These are phyloP conservation scores for Calvatia gigantea DNA, from an alignment of 768 basidiomycete species.

Conservation along the genomic window DNA sequence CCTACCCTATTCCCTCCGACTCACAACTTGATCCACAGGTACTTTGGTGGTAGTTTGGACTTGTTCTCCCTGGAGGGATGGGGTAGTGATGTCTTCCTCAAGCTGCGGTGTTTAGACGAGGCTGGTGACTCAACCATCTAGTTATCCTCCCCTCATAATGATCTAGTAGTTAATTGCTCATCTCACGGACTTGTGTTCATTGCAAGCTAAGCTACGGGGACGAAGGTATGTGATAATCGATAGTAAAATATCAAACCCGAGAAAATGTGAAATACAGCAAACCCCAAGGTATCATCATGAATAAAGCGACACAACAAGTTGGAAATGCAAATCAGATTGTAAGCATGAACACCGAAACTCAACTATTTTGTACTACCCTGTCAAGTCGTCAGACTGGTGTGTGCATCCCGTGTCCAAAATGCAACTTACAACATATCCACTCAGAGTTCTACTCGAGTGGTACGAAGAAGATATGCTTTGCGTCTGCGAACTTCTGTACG, in stretches of 20 bases:
- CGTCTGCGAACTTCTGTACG: conserved; percentile 65
- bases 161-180: not conserved
- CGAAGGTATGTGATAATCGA: conserved; percentile 30
- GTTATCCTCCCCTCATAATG: conserved; percentile 1
- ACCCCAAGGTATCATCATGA: conserved; percentile 15
- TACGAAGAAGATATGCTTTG: conserved; percentile 71
- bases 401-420: not conserved
- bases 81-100: conserved; percentile 62
- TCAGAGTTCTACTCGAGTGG: conserved; percentile 73
- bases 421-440: conserved; percentile 64
- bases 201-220: conserved; percentile 31
- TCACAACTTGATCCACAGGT: conserved; percentile 29
- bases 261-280: conserved; percentile 32
- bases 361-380: conserved; percentile 42
- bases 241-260: conserved; percentile 15
- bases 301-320: conserved; percentile 5
- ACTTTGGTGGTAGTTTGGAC: conserved; percentile 85
- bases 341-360: conserved; percentile 14
- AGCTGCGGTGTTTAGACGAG: conserved; percentile 47
- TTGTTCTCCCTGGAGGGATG: conserved; percentile 80
- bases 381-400: conserved; percentile 12
- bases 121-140: conserved; percentile 42
- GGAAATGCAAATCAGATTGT: conserved; percentile 12
- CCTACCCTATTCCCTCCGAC: not conserved
- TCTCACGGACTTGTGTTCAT: conserved; percentile 21